phyloP scores from a whole-genome alignment of 441 rosid species.

The Adansonia gregorii region DNA sequence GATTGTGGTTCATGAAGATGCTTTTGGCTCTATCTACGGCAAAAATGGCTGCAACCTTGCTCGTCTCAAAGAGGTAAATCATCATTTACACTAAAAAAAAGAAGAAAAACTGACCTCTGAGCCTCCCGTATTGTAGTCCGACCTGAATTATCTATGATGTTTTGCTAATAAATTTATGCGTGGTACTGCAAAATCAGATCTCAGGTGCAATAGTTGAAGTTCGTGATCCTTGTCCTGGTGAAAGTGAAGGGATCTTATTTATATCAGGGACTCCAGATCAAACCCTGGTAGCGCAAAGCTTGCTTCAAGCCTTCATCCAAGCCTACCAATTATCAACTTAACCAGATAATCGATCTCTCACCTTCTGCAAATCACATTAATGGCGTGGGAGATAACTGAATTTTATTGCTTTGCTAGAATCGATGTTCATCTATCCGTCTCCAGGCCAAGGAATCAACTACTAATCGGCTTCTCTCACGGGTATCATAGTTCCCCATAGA shows the following conservation, averaged over 20 bases:
- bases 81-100: conserved; percentile 6
- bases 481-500: neutral
- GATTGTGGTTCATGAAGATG: conserved; percentile 37
- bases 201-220: conserved; percentile 54
- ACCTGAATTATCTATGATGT: neutral
- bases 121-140: neutral
- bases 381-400: neutral
- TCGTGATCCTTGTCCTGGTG: conserved; percentile 39
- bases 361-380: neutral
- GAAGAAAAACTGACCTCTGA: neutral
- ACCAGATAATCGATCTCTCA: neutral
- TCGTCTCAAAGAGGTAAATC: conserved; percentile 43
- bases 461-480: neutral
- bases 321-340: conserved; percentile 27
- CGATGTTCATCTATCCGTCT: neutral
- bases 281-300: conserved; percentile 52
- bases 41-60: conserved; percentile 47
- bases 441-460: neutral
- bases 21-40: conserved; percentile 44
- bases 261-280: conserved; percentile 56
- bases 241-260: conserved; percentile 43
- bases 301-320: conserved; percentile 54
- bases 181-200: conserved; percentile 35
- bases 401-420: neutral
- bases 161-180: neutral